A percentile compares a stretch with the other conserved stretches of the same genome.
Evolutionary conservation across 2,329 filamentous ascomycete genomes (phyloP).

Genomic region (Pseudofabraea citricarpa): DNA sequence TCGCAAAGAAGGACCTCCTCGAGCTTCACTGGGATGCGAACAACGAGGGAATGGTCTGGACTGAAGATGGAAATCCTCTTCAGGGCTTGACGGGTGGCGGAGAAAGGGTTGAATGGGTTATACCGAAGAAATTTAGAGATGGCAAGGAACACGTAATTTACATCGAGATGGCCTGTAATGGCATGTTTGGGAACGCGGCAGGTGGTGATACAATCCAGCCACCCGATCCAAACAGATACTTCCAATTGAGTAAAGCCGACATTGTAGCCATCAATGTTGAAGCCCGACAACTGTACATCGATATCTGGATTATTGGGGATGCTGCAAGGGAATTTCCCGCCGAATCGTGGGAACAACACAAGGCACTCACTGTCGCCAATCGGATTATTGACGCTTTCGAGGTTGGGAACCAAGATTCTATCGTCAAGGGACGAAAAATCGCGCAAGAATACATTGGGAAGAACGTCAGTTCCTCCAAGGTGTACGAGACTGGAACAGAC

Average conservation of each 20-base stretch:
- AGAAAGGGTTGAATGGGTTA: slow-evolving; percentile 86
- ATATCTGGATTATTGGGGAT: slow-evolving; percentile 95
- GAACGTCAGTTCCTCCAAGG: slow-evolving; percentile 73
- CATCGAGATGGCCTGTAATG: slow-evolving; percentile 97
- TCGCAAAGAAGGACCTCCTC: slow-evolving; percentile 73
- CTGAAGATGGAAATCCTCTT: slow-evolving; percentile 79
- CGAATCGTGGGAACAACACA: slow-evolving; percentile 84
- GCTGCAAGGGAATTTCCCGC: slow-evolving; percentile 86
- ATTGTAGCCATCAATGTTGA: slow-evolving; percentile 87
- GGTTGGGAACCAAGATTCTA: slow-evolving; percentile 70
- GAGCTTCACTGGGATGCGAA: slow-evolving; percentile 95
- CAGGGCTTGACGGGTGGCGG: slow-evolving; percentile 89
- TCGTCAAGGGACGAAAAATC: slow-evolving; percentile 76
- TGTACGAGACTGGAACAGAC: slow-evolving; percentile 72
- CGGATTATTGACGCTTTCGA: slow-evolving; percentile 89
- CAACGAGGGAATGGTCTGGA: slow-evolving; percentile 94
- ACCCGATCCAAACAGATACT: slow-evolving; percentile 80
- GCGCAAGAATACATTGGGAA: slow-evolving; percentile 78
- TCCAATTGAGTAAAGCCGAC: slow-evolving; percentile 68
- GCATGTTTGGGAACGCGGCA: slow-evolving; percentile 92
- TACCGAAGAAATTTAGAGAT: slow-evolving; percentile 76
- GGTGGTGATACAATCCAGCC: slow-evolving; percentile 85
- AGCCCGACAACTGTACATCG: slow-evolving; percentile 77
- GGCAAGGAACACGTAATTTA: slow-evolving; percentile 87
- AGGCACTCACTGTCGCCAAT: slow-evolving; percentile 78